A percentile compares a stretch with the other conserved stretches of the same genome.
Evolutionary conservation across 345 rosid genomes (phyloP).

Genomic region (Ceriops decandra): DNA sequence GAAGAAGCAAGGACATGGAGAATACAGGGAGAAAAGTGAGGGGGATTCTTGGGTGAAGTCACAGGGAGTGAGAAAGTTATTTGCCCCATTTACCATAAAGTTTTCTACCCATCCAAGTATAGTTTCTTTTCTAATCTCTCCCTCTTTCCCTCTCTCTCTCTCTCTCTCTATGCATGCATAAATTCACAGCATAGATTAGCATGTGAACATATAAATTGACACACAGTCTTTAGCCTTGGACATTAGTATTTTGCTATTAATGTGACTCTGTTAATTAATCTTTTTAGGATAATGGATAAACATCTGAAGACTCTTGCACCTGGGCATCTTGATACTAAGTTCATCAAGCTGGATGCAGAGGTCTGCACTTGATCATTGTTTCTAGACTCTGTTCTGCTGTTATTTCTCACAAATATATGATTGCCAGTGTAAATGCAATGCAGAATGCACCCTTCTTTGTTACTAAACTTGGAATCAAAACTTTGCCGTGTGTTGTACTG

Average conservation of each 20-base stretch:
- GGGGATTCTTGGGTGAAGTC: conserved; percentile 94
- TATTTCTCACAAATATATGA: background rate
- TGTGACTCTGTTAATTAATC: conserved; percentile 13
- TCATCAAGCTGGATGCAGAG: conserved; percentile 88
- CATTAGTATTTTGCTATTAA: background rate
- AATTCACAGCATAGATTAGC: background rate
- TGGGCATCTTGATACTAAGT: conserved; percentile 47
- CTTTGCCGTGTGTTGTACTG: conserved; percentile 80
- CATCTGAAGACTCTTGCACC: conserved; percentile 77
- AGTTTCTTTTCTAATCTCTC: conserved; percentile 9
- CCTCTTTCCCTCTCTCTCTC: background rate
- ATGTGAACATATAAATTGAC: background rate
- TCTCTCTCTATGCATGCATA: background rate
- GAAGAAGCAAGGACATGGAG: conserved; percentile 86
- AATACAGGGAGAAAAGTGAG: conserved; percentile 75
- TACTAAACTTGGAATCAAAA: conserved; percentile 81
- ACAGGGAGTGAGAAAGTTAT: conserved; percentile 79
- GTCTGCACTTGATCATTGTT: conserved; percentile 31
- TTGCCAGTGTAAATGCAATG: conserved; percentile 23
- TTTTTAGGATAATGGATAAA: conserved; percentile 83
- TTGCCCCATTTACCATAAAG: conserved; percentile 81
- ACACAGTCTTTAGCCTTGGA: background rate
- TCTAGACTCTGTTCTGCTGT: background rate
- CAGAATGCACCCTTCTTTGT: conserved; percentile 96
- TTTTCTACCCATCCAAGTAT: conserved; percentile 89